Conservation (phyloP, 768 basidiomycete species). For the Tubosaeta sp. region DNA sequence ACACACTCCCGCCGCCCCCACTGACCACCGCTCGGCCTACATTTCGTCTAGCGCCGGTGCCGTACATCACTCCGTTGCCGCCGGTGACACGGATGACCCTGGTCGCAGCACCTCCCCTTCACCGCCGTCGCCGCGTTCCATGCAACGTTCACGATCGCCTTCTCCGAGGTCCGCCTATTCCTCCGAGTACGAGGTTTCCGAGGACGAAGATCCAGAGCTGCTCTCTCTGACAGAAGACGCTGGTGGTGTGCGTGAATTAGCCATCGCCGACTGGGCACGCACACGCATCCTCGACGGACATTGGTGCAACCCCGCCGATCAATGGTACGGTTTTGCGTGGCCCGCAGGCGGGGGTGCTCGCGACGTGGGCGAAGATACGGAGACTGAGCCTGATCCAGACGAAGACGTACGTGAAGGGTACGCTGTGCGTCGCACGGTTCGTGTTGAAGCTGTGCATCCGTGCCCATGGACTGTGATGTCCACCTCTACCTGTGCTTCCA, state of each 20-base stretch:
- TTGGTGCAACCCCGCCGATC: slow-evolving; percentile 73
- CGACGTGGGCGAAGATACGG: slow-evolving; percentile 23
- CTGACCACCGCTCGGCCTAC: slow-evolving; percentile 9
- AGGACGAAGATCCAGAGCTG: slow-evolving; percentile 42
- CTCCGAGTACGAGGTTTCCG: slow-evolving; percentile 33
- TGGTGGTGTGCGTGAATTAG: slow-evolving; percentile 46
- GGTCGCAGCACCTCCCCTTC: slow-evolving; percentile 24
- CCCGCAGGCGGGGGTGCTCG: slow-evolving; percentile 32
- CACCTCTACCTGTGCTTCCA: slow-evolving; percentile 7
- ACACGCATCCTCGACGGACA: slow-evolving; percentile 68
- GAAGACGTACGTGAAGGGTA: slow-evolving; percentile 18
- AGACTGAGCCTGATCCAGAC: slow-evolving; percentile 25
- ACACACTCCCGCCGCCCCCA: slow-evolving; percentile 8
- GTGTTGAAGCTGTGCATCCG: slow-evolving; percentile 40
- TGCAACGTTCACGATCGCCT: slow-evolving; percentile 28
- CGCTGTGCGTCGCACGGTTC: slow-evolving; percentile 16
- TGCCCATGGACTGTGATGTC: slow-evolving; percentile 54
- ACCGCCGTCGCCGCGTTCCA: slow-evolving; percentile 23
- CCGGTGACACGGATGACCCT: slow-evolving; percentile 13
- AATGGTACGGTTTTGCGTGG: slow-evolving; percentile 52
- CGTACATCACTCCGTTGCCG: slow-evolving; percentile 1
- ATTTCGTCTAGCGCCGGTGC: slow-evolving; percentile 3
- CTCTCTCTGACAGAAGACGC: slow-evolving; percentile 45
- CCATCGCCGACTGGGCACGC: slow-evolving; percentile 69
- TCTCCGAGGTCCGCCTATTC: slow-evolving; percentile 29